Base-by-base conservation (phyloP, 1,139 yeast species). In the Suhomyces atakaporum region DNA sequence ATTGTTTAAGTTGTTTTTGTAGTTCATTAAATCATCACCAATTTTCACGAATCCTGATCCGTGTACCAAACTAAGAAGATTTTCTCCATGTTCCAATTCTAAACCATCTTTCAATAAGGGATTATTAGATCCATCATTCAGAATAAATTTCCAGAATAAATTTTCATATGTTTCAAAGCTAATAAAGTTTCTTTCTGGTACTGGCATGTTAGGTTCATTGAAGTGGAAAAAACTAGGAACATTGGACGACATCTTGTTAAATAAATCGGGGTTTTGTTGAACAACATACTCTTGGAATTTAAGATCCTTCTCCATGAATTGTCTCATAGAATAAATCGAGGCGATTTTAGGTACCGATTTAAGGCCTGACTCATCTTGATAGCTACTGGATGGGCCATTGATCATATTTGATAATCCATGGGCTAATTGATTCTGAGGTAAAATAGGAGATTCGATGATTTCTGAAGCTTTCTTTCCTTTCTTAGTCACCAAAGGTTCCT, bases 291-390 rank as follows among this genome's bases (percentile, higher is more conserved):
- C 68, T 44, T 65, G 70, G 36, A 73, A 69, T 38, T 62, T 65
- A 23, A 62, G 50, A 39, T 77, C 77, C 39, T 74, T 73, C 32
- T 77, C 81, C 59, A 70, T 67, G 50, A 73, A 77, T 42, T 78
- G 80, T 35, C 71, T 58, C 40, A 79, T 56, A 11, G 72, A 69
- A 52, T 74, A 77, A 3, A 69, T 50, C 0, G 79, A 69, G 0
- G 79, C 69, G 24, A 57, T 51, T 40, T 65, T 59, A 7, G 60
- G 56, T 13, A 52, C 51, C n/a, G 59, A 48, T 20, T 53, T 58
- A 10, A 49, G 39, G 13, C 56, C 43, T 3, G 59, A 48, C 1
- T 60, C 60, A 44, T 67, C 73, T 38, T 62, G 63, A n/a, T 46
- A 47, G 1, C 33, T 27, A 2, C 51, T 41, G 27, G 49, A 57